Evolutionary conservation across 176 grass and related monocot genomes (phyloP), one percentile per base, ranked within the genome.

Genomic region (Lolium perenne): DNA sequence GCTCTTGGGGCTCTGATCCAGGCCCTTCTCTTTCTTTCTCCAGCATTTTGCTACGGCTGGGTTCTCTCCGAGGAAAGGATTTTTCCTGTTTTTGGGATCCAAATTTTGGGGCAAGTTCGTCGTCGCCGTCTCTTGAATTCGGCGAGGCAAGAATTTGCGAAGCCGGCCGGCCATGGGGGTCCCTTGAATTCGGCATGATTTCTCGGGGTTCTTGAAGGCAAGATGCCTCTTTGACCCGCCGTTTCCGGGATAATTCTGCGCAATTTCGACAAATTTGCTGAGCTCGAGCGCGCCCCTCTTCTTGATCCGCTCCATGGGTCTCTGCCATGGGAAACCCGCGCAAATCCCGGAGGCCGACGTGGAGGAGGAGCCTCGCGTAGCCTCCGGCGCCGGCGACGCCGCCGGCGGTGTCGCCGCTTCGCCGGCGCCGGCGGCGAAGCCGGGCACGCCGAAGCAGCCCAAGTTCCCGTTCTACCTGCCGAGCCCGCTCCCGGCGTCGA

Each of bases 391-490:
- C 45, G 63, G 65, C 35, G 83, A 82, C 54, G 84, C 78, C 11
- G 80, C 17, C 71, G 84, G 77, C 17, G 64, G 20, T 5, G 61
- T 20, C 8, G 82, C 86, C 41, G 65, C 79, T 32, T 84, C 88
- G 79, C 81, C 84, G 54, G 82, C 84, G 63, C 84, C 79, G 61
- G 90, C 71, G 49, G 68, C 64, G 83, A 94, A 89, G 82, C 90
- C 89, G 9, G 68, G 85, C 49, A 97, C 97, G 14, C 94, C 94
- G 4, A 94, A 94, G 76, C 92, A 94, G 77, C 92, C 90, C 47
- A 99, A 99, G 88, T 97, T 99, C 89, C 89, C 94, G 10, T 93
- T 97, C 84, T 99, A 96, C 89, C 84, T 94, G 90, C 94, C 97
- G 13, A 99, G 97, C 74, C 97, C 97, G 21, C 91, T 99, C 45